Evolutionary conservation across 2,329 filamentous ascomycete genomes (phyloP).

Genomic region (Neonectria faginata): DNA sequence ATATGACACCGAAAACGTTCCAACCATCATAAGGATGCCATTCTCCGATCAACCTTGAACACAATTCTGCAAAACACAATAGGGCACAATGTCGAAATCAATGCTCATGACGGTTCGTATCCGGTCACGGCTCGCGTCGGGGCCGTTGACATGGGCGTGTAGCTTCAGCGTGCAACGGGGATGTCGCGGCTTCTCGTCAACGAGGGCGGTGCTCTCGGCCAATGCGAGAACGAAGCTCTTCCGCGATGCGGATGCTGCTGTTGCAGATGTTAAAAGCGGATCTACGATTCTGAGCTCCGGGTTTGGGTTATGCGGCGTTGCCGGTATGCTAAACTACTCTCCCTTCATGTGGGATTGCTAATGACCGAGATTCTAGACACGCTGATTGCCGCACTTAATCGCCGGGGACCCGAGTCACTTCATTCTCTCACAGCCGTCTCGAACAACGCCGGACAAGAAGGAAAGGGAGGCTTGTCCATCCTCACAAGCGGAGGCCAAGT

Average conservation of each 20-base stretch:
- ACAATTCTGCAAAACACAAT: background rate
- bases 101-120: conserved; percentile 21
- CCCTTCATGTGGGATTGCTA: background rate
- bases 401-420: conserved; percentile 69
- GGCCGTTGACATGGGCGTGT: conserved; percentile 38
- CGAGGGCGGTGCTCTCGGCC: conserved; percentile 26
- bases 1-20: conserved; percentile 14
- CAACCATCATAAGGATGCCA: conserved; percentile 12
- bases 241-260: conserved; percentile 72
- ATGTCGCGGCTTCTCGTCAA: conserved; percentile 37
- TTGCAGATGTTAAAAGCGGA: conserved; percentile 77
- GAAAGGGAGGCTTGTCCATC: conserved; percentile 74
- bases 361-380: conserved; percentile 65
- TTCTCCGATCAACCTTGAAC: background rate
- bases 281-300: conserved; percentile 80
- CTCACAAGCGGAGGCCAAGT: conserved; percentile 78
- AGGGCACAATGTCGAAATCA: conserved; percentile 20
- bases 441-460: conserved; percentile 81
- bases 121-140: conserved; percentile 19
- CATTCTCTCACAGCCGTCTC: conserved; percentile 80
- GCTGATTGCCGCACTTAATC: conserved; percentile 75
- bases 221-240: conserved; percentile 59
- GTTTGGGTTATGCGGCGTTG: conserved; percentile 85
- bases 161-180: conserved; percentile 33
- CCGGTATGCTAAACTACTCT: conserved; percentile 56